These are phyloP conservation scores for Escovopsis sp. DNA, from an alignment of 2,329 filamentous ascomycete genomes.

Conservation along the genomic window DNA sequence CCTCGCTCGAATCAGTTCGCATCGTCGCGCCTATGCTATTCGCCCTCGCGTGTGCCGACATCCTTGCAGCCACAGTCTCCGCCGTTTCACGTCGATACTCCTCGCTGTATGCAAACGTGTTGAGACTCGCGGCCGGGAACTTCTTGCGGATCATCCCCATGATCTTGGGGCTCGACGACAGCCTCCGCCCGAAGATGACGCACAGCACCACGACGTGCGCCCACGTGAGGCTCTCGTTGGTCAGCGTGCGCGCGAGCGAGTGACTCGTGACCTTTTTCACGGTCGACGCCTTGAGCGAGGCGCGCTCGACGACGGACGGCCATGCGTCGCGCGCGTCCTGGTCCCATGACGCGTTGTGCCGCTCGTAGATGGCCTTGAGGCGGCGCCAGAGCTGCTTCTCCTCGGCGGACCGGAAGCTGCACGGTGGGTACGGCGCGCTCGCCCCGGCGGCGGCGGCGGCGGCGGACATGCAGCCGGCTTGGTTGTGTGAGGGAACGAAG, in stretches of 20 bases:
- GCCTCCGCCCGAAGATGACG: conserved; percentile 3
- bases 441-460: too few relatives aligned
- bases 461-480: too few relatives aligned
- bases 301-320: conserved; percentile 3
- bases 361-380: neutral
- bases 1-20: too few relatives aligned
- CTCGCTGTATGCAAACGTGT: neutral
- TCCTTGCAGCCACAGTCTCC: neutral
- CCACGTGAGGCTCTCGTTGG: conserved; percentile 3
- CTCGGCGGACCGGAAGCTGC: neutral
- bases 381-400: conserved; percentile 2
- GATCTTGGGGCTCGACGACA: conserved; percentile 2
- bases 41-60: neutral
- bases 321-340: conserved; percentile 1
- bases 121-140: conserved; percentile 3
- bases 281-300: conserved; percentile 2
- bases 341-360: conserved; percentile 3
- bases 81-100: neutral
- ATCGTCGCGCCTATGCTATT: too few relatives aligned
- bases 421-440: conserved; percentile 2
- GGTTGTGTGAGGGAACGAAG: too few relatives aligned
- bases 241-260: neutral
- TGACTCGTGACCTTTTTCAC: conserved; percentile 4
- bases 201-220: conserved; percentile 2
- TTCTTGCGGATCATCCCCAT: neutral